These are phyloP conservation scores for Botryotinia globosa DNA, from an alignment of 2,329 filamentous ascomycete genomes.

Conservation along the genomic window DNA sequence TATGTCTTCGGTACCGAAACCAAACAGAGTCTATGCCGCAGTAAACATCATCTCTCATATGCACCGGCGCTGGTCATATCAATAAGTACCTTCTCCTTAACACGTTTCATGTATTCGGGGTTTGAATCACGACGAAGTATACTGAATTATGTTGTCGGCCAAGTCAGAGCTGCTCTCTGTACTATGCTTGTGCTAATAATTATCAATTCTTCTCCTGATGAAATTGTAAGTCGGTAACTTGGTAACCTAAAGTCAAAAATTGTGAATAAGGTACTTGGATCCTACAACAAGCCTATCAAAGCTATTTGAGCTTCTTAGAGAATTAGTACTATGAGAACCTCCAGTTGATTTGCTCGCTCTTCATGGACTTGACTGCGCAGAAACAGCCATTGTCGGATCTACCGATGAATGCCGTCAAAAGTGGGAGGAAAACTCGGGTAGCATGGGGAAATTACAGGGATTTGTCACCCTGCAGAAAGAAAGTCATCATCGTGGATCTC, in stretches of 20 bases:
- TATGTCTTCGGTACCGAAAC: background rate
- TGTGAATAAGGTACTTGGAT: background rate
- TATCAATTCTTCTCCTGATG: background rate
- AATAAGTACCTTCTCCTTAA: background rate
- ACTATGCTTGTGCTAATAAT: background rate
- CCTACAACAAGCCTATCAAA: background rate
- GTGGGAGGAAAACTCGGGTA: background rate
- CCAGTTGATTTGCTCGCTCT: background rate
- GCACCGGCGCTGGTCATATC: background rate
- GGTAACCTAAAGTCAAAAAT: background rate
- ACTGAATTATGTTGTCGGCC: background rate
- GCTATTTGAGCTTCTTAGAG: background rate
- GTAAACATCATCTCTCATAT: background rate
- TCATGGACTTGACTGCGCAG: background rate
- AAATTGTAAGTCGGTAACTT: background rate
- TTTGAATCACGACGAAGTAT: background rate
- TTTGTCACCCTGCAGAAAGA: conserved; percentile 4
- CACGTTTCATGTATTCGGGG: background rate
- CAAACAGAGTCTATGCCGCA: background rate
- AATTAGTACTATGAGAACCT: background rate
- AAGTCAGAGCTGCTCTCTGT: background rate
- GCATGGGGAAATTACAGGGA: background rate
- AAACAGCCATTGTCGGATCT: background rate
- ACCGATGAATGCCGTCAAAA: background rate
- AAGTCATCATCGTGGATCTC: too few relatives aligned